Conservation (phyloP, 2,329 filamentous ascomycete genomes). For the Botryosphaeria dothidea region DNA sequence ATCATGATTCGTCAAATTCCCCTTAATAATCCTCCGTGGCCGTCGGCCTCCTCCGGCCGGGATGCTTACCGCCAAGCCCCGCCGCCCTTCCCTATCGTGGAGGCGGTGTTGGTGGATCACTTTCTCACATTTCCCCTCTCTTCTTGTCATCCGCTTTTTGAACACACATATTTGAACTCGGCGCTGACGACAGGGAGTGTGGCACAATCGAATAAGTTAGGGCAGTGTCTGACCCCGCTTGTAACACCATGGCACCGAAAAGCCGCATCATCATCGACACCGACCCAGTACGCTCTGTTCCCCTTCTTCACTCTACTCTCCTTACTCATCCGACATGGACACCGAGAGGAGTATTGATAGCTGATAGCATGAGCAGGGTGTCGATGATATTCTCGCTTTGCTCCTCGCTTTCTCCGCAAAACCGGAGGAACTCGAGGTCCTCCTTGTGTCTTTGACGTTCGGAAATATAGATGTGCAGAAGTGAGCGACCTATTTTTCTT, state of each 20-base stretch:
- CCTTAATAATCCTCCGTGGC: background rate
- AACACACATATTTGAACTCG: background rate
- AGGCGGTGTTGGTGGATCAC: background rate
- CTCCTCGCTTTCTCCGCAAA: constrained; percentile 81
- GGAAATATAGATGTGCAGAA: constrained; percentile 88
- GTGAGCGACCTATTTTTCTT: constrained; percentile 46
- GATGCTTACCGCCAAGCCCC: constrained; percentile 1
- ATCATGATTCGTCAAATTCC: background rate
- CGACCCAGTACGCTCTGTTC: constrained; percentile 68
- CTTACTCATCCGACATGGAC: too few species aligned
- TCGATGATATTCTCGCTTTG: constrained; percentile 89
- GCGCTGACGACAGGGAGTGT: background rate
- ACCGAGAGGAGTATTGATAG: background rate
- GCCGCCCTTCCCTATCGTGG: background rate
- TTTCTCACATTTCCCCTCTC: background rate
- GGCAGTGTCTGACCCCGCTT: background rate
- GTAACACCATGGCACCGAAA: background rate
- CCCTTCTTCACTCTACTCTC: background rate
- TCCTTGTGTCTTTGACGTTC: constrained; percentile 86
- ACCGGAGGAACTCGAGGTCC: constrained; percentile 80
- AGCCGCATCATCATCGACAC: constrained; percentile 84
- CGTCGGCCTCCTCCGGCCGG: background rate
- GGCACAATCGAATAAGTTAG: too few species aligned
- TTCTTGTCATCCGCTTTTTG: background rate
- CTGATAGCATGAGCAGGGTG: constrained; percentile 54